phyloP scores from a whole-genome alignment of 305 asterid species.

The Withania somnifera region DNA sequence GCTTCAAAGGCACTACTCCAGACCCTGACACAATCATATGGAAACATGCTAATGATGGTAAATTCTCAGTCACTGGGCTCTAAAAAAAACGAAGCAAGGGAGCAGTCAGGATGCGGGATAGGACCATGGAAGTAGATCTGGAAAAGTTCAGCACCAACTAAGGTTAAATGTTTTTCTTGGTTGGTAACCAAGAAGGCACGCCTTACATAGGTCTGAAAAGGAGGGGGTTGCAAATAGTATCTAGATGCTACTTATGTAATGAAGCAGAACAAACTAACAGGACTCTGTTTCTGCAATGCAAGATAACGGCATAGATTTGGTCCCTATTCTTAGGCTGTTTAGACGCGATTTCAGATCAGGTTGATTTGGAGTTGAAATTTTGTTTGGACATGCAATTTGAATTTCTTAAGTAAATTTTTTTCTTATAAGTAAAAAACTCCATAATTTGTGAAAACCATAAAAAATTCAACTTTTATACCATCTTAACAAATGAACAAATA shows the following conservation, averaged over 20 bases:
- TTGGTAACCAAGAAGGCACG: not conserved
- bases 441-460: too few relatives aligned
- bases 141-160: not conserved
- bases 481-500: too few relatives aligned
- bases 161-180: not conserved
- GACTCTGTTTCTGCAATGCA: too few relatives aligned
- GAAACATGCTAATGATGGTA: not conserved
- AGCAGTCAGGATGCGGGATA: not conserved
- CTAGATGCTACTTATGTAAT: not conserved
- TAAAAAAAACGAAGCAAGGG: not conserved
- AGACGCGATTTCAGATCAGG: too few relatives aligned
- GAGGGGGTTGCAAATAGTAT: not conserved
- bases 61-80: not conserved
- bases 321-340: too few relatives aligned
- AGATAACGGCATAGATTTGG: too few relatives aligned
- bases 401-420: too few relatives aligned
- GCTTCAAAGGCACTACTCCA: not conserved
- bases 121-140: too few relatives aligned
- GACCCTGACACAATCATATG: not conserved
- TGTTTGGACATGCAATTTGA: too few relatives aligned
- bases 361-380: too few relatives aligned
- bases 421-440: too few relatives aligned
- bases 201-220: not conserved
- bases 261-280: not conserved
- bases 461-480: too few relatives aligned